Conservation (phyloP, 2,329 filamentous ascomycete genomes). For the Daldinia sp. region DNA sequence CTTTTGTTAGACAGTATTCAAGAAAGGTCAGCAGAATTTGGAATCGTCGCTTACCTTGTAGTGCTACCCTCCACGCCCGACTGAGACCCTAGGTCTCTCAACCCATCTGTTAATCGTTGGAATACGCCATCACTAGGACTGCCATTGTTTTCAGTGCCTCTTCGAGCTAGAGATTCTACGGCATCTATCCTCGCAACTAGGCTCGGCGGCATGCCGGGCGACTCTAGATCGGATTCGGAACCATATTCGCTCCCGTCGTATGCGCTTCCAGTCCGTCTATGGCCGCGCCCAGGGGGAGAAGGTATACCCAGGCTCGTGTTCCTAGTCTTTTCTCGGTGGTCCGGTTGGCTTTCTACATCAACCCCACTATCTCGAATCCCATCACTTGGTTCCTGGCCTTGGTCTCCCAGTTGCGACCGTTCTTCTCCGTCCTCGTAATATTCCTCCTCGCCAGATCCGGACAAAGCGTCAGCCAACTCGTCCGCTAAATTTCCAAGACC, state of each 20-base stretch:
- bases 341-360: conserved; percentile 55
- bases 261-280: conserved; percentile 66
- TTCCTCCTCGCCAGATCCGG: conserved; percentile 72
- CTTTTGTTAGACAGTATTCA: conserved; percentile 1
- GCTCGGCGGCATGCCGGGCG: conserved; percentile 74
- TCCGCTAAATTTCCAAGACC: conserved; percentile 83
- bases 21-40: conserved; percentile 14
- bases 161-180: conserved; percentile 76
- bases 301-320: conserved; percentile 61
- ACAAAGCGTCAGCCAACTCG: conserved; percentile 80
- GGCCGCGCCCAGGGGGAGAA: conserved; percentile 57
- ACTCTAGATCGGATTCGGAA: conserved; percentile 77
- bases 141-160: conserved; percentile 74
- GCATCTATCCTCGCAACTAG: conserved; percentile 78
- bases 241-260: conserved; percentile 83
- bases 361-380: conserved; percentile 58
- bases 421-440: conserved; percentile 61
- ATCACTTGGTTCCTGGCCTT: conserved; percentile 46
- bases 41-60: conserved; percentile 66
- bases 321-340: conserved; percentile 50
- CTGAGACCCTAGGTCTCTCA: conserved; percentile 79
- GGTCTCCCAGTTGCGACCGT: conserved; percentile 48
- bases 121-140: conserved; percentile 75
- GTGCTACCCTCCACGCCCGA: conserved; percentile 78
- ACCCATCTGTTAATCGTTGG: conserved; percentile 73